Base-by-base conservation (phyloP, 164 flowering plant genomes). In the Stephania cephalantha region DNA sequence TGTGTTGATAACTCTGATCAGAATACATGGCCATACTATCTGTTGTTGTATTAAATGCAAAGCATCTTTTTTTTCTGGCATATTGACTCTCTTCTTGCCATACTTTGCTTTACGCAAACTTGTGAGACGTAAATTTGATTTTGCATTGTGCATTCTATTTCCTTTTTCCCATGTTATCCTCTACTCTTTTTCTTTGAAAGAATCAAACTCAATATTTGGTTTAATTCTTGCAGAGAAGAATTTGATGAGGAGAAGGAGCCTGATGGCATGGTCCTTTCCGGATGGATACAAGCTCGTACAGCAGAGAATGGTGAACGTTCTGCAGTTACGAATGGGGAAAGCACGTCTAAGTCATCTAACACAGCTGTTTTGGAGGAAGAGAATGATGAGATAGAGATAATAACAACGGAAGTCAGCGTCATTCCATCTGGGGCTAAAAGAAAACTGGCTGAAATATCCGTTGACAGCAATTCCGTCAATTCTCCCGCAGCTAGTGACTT, bases 161-260 rank as follows among this genome's bases (percentile, higher is more conserved):
- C 42, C 15, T 22, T 70, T 71, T 4, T 45, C 31, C 20, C 64
- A 15, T 71, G 29, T 11, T 46, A 12, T 30, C 42, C 63, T 46
- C 9, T 17, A 8, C 20, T 25, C 42, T 35, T 35, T 35, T 52
- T 71, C 10, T 25, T 65, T 46, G 74, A 64, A 30, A 22, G 9
- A 29, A 10, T 22, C 42, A n/a, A 30, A 67, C 42, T 12, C 5
- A 4, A 20, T 9, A 15, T 61, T 30, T 48, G 50, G n/a, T 74
- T 50, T 2, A 15, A 67, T 6, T 20, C 42, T 45, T 71, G 70
- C 90, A 94, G 97, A 76, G 98, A 94, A 75, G 92, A 91, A 75
- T 94, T 96, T 85, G 97, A 96, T 48, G 93, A 92, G 81, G 97
- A 95, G 83, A 87, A 91, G 80, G 97, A 92, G 80, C 95, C 97